phyloP scores from a whole-genome alignment of 2,329 filamentous ascomycete species.

The Sporothrix humicola region DNA sequence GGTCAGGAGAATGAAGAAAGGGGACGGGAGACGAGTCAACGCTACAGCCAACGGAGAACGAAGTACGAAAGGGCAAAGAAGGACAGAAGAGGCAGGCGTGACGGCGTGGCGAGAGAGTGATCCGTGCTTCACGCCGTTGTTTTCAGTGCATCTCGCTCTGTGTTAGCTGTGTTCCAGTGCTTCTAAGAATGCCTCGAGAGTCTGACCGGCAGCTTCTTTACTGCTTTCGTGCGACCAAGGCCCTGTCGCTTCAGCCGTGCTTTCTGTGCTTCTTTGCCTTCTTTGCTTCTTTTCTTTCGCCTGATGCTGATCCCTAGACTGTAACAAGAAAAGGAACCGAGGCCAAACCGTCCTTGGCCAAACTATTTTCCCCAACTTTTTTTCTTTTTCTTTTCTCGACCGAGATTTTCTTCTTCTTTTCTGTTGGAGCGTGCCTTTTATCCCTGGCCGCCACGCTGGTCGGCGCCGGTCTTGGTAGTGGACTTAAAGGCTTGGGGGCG shows the following conservation, averaged over 20 bases:
- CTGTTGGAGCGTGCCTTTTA: no score
- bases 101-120: neutral
- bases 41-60: conserved; percentile 6
- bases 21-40: neutral
- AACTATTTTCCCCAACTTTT: neutral
- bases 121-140: neutral
- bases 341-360: neutral
- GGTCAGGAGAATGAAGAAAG: neutral
- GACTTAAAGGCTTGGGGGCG: neutral
- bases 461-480: neutral
- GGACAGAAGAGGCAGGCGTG: neutral
- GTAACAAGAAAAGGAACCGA: conserved; percentile 15
- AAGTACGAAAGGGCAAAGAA: conserved; percentile 4
- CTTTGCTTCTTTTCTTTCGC: neutral
- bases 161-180: neutral
- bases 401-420: no score
- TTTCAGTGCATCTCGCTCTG: neutral
- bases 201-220: conserved; percentile 9
- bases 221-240: neutral
- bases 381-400: no score
- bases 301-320: conserved; percentile 11
- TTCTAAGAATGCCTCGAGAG: neutral
- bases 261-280: neutral
- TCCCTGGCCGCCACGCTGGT: neutral
- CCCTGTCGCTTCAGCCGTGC: neutral